These are phyloP conservation scores for Aspergillus neotritici DNA, from an alignment of 2,329 filamentous ascomycete genomes.

Conservation along the genomic window DNA sequence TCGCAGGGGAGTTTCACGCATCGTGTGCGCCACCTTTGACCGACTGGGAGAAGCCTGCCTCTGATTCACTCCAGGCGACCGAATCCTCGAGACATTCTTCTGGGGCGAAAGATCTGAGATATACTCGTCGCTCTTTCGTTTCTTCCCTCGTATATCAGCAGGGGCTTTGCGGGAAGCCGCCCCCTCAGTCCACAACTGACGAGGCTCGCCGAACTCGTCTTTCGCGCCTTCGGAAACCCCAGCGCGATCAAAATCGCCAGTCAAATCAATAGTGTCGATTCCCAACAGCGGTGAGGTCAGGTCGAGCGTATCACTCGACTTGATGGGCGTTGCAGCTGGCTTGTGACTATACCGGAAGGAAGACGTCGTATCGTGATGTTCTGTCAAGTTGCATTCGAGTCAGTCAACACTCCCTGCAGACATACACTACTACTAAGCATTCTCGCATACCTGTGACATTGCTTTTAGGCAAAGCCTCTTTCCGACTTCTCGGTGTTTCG, in stretches of 20 bases:
- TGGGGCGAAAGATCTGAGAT: slow-evolving; percentile 34
- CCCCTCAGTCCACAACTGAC: slow-evolving; percentile 41
- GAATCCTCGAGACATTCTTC: slow-evolving; percentile 21
- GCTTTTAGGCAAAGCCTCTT: slow-evolving; percentile 4
- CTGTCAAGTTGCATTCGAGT: slow-evolving; percentile 6
- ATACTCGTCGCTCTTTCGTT: slow-evolving; percentile 47
- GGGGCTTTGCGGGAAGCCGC: slow-evolving; percentile 35
- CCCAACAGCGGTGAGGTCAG: slow-evolving; percentile 18
- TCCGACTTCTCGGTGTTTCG: slow-evolving; percentile 7
- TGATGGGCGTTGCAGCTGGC: slow-evolving; percentile 18
- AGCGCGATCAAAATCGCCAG: slow-evolving; percentile 32
- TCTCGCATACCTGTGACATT: slow-evolving; percentile 22
- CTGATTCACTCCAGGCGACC: slow-evolving; percentile 17
- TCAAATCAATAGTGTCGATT: slow-evolving; percentile 44
- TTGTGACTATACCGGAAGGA: slow-evolving; percentile 14
- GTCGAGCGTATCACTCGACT: slow-evolving; percentile 14
- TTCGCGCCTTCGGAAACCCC: slow-evolving; percentile 35
- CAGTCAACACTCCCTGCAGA: slow-evolving; percentile 3
- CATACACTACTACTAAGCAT: not conserved
- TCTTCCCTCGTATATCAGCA: slow-evolving; percentile 38
- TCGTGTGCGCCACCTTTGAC: too few species aligned
- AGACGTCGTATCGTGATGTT: slow-evolving; percentile 13
- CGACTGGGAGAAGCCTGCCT: too few species aligned
- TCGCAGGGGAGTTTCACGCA: too few species aligned
- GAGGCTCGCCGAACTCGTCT: slow-evolving; percentile 39